Evolutionary conservation across 164 flowering plant species (phyloP), one percentile per base, ranked within the genome.

Genomic region (Berberis vulgaris): DNA sequence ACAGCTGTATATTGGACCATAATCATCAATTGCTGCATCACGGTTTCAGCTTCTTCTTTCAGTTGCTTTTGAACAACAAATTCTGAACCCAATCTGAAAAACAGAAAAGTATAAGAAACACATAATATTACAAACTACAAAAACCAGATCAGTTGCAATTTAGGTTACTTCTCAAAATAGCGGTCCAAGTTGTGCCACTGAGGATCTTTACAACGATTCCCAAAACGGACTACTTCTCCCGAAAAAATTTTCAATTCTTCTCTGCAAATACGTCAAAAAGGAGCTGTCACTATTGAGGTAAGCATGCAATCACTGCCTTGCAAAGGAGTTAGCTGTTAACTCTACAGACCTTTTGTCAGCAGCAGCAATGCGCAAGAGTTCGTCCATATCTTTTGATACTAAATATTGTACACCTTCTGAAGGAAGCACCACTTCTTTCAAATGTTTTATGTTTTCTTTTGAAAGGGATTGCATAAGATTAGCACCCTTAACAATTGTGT

Each of bases 171-270:
- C 52, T 26, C 26, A 26, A 26, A 26, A 26, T 26, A 26, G 26
- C 26, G 26, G 26, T 26, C 26, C 26, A 26, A 26, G 26, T 26
- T 26, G 26, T 26, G 26, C 26, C 26, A 26, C 26, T 26, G 26
- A 26, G 26, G 26, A 80, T 88, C 96, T 80, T 83, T 91, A 75
- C 97, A 91, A 5, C 86, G 87, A 76, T 88, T 82, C 64, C 97
- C 97, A 80, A 91, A 91, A 7, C 97, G 84, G 50, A 91, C 81
- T 50, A 91, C 94, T 74, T 87, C 96, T 61, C 87, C 76, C 13
- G 85, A 74, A 65, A 91, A 85, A 45, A 83, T 61, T 56, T 84
- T 82, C 55, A 91, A 69, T 68, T 91, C 97, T 44, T 86, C 94
- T 80, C 97, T 91, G 49, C 44, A 66, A 26, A 26, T 26, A 26